Conservation (phyloP, 768 basidiomycete genomes). For the Rickenella mellea region DNA sequence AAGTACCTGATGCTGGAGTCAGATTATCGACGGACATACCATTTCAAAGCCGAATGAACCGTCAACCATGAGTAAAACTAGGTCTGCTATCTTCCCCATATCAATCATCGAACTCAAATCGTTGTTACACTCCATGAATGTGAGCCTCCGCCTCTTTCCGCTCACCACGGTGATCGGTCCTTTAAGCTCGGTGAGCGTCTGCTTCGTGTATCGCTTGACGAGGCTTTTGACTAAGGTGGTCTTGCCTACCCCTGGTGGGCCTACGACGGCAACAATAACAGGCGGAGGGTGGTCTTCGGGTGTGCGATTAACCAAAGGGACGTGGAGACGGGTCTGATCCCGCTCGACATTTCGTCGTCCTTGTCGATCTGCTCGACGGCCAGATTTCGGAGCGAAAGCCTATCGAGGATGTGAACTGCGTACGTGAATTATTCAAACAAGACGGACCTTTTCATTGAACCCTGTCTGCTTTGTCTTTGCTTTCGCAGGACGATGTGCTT, state of each 20-base stretch:
- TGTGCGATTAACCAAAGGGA: slow-evolving; percentile 90
- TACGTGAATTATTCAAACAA: neutral
- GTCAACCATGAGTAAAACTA: slow-evolving; percentile 95
- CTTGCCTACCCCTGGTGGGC: slow-evolving; percentile 95
- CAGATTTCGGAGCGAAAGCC: slow-evolving; percentile 93
- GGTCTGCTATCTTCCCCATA: slow-evolving; percentile 91
- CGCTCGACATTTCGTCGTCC: slow-evolving; percentile 86
- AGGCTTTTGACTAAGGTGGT: slow-evolving; percentile 88
- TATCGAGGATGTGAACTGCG: slow-evolving; percentile 13
- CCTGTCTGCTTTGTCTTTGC: slow-evolving; percentile 63
- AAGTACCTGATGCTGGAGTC: neutral
- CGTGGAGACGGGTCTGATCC: slow-evolving; percentile 91
- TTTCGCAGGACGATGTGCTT: slow-evolving; percentile 70
- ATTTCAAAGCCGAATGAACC: slow-evolving; percentile 98
- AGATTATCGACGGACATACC: slow-evolving; percentile 40
- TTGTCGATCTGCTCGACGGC: slow-evolving; percentile 79
- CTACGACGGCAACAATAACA: slow-evolving; percentile 88
- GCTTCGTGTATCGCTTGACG: slow-evolving; percentile 87
- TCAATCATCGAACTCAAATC: slow-evolving; percentile 99
- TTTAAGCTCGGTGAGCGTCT: slow-evolving; percentile 79
- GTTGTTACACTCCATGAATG: slow-evolving; percentile 95
- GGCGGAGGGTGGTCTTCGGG: slow-evolving; percentile 90
- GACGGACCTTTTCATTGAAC: slow-evolving; percentile 81
- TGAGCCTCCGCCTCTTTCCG: slow-evolving; percentile 88
- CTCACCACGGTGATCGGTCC: slow-evolving; percentile 93